Percentiles rank a stretch among this genome's conserved stretches.
Evolutionary conservation across 169 alveolate genomes (phyloP).

Genomic region (Cryptosporidium canis): DNA sequence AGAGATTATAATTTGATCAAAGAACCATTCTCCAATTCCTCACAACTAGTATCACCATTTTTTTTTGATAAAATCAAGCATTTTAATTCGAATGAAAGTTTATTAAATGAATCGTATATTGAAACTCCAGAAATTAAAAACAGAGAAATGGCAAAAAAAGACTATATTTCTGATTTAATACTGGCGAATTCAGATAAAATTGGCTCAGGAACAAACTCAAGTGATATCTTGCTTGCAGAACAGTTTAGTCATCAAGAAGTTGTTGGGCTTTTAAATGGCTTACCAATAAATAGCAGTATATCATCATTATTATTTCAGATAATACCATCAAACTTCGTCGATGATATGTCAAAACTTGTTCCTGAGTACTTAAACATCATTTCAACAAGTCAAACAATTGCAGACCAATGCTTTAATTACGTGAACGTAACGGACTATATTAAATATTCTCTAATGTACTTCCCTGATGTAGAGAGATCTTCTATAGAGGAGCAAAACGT

Average conservation of each 20-base stretch:
- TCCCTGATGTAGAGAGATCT: constrained; percentile 13
- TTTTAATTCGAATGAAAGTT: not conserved
- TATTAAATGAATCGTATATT: not conserved
- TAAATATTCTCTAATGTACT: constrained; percentile 38
- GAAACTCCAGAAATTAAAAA: not conserved
- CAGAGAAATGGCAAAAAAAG: not conserved
- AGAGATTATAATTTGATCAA: too few species aligned
- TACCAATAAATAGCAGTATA: constrained; percentile 26
- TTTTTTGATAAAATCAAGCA: not conserved
- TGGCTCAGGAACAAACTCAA: not conserved
- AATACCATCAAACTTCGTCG: constrained; percentile 15
- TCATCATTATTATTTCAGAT: not conserved
- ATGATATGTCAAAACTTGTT: constrained; percentile 21
- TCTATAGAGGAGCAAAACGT: constrained; percentile 20
- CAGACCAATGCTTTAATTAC: constrained; percentile 58
- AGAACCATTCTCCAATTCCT: not conserved
- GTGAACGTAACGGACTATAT: constrained; percentile 41
- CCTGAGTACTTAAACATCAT: constrained; percentile 9
- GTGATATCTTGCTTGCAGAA: constrained; percentile 33
- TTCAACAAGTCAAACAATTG: constrained; percentile 10
- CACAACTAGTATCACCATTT: not conserved
- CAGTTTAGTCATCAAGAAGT: not conserved
- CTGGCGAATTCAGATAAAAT: not conserved
- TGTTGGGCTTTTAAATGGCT: not conserved
- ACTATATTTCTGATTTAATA: not conserved